These are phyloP conservation scores for Aspergillus baeticus DNA, from an alignment of 495 filamentous ascomycete species.

Conservation along the genomic window DNA sequence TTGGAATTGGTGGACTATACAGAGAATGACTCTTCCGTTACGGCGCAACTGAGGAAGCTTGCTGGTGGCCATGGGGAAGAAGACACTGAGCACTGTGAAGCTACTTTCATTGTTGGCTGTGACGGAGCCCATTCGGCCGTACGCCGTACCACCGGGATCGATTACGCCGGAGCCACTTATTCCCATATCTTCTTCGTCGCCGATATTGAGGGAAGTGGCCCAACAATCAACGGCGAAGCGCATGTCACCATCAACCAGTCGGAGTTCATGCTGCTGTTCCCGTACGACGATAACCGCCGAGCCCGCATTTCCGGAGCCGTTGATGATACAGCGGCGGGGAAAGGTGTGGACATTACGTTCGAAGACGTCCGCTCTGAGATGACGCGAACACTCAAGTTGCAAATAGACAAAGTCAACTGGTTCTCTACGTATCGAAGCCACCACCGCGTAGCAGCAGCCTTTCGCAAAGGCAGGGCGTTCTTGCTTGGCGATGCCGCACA, in stretches of 20 bases:
- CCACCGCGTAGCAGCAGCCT: slow-evolving; percentile 31
- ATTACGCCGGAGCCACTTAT: slow-evolving; percentile 33
- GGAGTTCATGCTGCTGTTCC: slow-evolving; percentile 30
- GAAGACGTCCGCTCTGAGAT: slow-evolving; percentile 29
- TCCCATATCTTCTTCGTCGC: slow-evolving; percentile 34
- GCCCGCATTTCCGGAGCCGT: slow-evolving; percentile 28
- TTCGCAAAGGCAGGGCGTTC: slow-evolving; percentile 30
- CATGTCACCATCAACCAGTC: slow-evolving; percentile 27
- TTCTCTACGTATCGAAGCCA: slow-evolving; percentile 36
- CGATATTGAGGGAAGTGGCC: slow-evolving; percentile 32
- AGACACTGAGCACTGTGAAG: slow-evolving; percentile 22
- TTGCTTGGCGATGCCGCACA: slow-evolving; percentile 51
- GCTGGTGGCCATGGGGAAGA: neutral
- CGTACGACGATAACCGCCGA: slow-evolving; percentile 20
- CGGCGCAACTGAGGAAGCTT: slow-evolving; percentile 21
- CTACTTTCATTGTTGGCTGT: slow-evolving; percentile 35
- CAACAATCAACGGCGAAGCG: slow-evolving; percentile 35
- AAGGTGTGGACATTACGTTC: slow-evolving; percentile 25
- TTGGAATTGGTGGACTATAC: slow-evolving; percentile 26
- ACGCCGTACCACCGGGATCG: slow-evolving; percentile 24
- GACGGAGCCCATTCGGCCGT: slow-evolving; percentile 37
- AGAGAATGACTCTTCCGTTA: slow-evolving; percentile 25
- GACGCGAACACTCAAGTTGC: slow-evolving; percentile 17
- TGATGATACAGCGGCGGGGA: slow-evolving; percentile 11
- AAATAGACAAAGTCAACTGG: slow-evolving; percentile 35